Evolutionary conservation across 108 stramenopile genomes (phyloP).

Genomic region (Pseudonitzschia pungens): DNA sequence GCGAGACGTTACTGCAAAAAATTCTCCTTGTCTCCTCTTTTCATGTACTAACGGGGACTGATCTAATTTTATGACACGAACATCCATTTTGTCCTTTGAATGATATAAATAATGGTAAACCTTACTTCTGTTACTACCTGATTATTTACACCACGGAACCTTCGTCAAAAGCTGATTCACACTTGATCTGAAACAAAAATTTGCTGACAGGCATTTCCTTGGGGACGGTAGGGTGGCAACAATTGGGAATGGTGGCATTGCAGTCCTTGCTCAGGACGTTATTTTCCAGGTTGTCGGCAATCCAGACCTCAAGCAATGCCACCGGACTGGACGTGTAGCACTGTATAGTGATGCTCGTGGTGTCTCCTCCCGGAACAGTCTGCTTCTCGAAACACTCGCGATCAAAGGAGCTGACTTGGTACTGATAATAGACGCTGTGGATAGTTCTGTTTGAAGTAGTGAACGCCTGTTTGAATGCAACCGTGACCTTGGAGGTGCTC

Average conservation of each 20-base stretch:
- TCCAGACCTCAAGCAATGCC: background rate
- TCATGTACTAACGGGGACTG: too few species aligned
- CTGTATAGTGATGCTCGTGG: background rate
- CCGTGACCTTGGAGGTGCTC: background rate
- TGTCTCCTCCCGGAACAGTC: background rate
- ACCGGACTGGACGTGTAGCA: background rate
- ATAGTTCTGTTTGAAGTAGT: background rate
- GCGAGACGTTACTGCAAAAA: too few species aligned
- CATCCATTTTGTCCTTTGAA: too few species aligned
- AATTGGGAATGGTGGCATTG: background rate
- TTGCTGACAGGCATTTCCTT: background rate
- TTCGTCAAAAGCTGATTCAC: background rate
- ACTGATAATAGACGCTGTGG: background rate
- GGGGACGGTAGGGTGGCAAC: background rate
- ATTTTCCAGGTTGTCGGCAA: background rate
- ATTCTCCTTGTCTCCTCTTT: too few species aligned
- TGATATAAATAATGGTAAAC: too few species aligned
- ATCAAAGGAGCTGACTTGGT: background rate
- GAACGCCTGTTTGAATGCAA: background rate
- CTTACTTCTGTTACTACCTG: too few species aligned
- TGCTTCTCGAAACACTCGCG: conserved; percentile 5
- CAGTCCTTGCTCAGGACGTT: background rate
- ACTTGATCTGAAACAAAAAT: background rate
- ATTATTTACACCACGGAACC: too few species aligned
- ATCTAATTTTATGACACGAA: too few species aligned